Evolutionary conservation across 805 yeast species (phyloP), one percentile per base, ranked within the genome.

Genomic region (Spathaspora sp.): DNA sequence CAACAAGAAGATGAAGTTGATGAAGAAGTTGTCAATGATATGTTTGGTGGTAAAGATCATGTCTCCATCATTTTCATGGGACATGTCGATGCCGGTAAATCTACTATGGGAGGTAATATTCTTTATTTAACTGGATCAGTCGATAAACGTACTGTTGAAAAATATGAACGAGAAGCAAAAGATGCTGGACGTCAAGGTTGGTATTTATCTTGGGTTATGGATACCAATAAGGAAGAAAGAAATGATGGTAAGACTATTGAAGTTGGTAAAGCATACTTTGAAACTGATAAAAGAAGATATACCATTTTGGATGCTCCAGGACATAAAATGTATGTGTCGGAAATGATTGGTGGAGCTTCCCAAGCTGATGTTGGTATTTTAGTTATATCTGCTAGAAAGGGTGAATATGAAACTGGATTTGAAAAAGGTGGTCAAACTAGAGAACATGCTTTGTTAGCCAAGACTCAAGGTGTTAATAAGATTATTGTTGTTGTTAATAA

Each of bases 111-210:
- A 69, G 99, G 99, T 75, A 94, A 94, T 73, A 77, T 94, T 60
- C 80, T 94, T 57, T 93, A 79, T 67, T 77, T 94, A 65, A 93
- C 98, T 19, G 98, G 98, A 55, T 89, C 97, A 46, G 99, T 94
- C 55, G 99, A 94, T 73, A 94, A 94, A 80, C 89, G 99, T 77
- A 93, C 97, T 18, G 94, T 94, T 59, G 99, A 94, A 62, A 94
- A 94, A 72, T 93, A 93, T 68, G 98, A 94, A 77, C 84, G 92
- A 70, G 99, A 94, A 75, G 99, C 99, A 54, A 91, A 91, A 72
- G 99, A 94, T 63, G 98, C 98, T 45, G 98, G 99, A 71, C 88
- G 98, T 78, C 99, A 94, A 77, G 97, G 97, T 72, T 94, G 99
- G 99, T 94, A 94, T 70, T 78, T 94, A 61, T 92, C 98, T 8